Base-by-base conservation (phyloP, 306 rosid genomes). In the Vigna reflexopilosa region DNA sequence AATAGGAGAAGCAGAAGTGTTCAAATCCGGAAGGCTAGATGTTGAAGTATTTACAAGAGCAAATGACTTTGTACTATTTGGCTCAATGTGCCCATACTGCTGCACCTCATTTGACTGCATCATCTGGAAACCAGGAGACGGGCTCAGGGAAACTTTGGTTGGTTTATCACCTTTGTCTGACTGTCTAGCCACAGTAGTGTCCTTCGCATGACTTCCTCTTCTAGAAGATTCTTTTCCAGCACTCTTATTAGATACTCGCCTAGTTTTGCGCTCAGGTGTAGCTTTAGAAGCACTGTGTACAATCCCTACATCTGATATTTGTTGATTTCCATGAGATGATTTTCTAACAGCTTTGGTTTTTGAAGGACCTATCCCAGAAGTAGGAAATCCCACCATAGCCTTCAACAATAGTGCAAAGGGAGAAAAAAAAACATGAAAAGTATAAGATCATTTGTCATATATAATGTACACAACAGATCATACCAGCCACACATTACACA, bases 21-120 rank as follows among this genome's bases (percentile, higher is more conserved):
- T 93, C 87, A 93, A 85, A 86, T 96, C 98, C 69, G 99, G 99
- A 75, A 93, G 84, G 83, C 89, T 80, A 69, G 98, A 82, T 77
- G 97, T 69, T 59, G 98, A 77, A 76, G 86, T 66, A 81, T 88
- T 83, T 84, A 80, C 81, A 90, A 89, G 65, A 57, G 91, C 78
- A 82, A 77, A 80, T 62, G 96, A 57, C 80, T 93, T 93, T 13
- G 86, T 55, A 80, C 80, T 84, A 73, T 84, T 88, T 73, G 90
- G 67, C 76, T 93, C 98, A 70, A 83, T 62, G 72, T 87, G 87
- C 20, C 97, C 91, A 67, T 83, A 90, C 77, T 82, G 92, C 80
- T 85, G 91, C 79, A 82, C 82, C 78, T 93, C 97, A 85, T 79
- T 87, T 61, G 97, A 85, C 75, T 90, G 97, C 77, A 87, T 88